Evolutionary conservation across 768 basidiomycete species (phyloP).

Genomic region (Xanthoconium stramineum): DNA sequence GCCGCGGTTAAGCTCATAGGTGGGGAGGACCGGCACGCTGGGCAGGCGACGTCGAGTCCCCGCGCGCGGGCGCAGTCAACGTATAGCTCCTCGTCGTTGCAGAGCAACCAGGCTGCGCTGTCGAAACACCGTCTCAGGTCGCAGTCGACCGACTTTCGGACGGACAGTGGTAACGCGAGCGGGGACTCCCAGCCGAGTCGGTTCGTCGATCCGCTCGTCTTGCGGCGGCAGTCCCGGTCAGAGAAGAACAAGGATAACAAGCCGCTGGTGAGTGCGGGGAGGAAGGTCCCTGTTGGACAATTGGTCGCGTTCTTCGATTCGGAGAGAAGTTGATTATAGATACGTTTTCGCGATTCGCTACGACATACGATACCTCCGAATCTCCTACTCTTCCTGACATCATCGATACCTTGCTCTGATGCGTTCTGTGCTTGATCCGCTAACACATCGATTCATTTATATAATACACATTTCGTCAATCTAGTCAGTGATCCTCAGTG

Average conservation of each 20-base stretch:
- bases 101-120: slow-evolving; percentile 26
- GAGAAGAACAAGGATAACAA: slow-evolving; percentile 41
- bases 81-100: slow-evolving; percentile 40
- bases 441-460: not conserved
- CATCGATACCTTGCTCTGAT: not conserved
- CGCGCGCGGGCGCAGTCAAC: slow-evolving; percentile 57
- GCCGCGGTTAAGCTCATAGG: slow-evolving; percentile 35
- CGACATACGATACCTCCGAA: not conserved
- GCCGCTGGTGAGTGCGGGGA: slow-evolving; percentile 36
- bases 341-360: not conserved
- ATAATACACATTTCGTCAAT: not conserved
- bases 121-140: slow-evolving; percentile 35
- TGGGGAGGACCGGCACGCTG: slow-evolving; percentile 22
- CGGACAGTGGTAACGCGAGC: slow-evolving; percentile 13
- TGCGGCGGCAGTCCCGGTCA: slow-evolving; percentile 60
- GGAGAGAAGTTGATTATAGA: slow-evolving; percentile 17
- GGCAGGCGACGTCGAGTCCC: slow-evolving; percentile 21
- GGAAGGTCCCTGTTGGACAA: slow-evolving; percentile 72
- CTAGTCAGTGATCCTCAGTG: not conserved
- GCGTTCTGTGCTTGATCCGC: not conserved
- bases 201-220: slow-evolving; percentile 76
- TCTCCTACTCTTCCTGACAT: not conserved
- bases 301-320: slow-evolving; percentile 82
- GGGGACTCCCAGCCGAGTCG: slow-evolving; percentile 27
- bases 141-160: slow-evolving; percentile 35